Evolutionary conservation across 2,329 filamentous ascomycete species (phyloP).

Genomic region (Furcasterigmium furcatum): DNA sequence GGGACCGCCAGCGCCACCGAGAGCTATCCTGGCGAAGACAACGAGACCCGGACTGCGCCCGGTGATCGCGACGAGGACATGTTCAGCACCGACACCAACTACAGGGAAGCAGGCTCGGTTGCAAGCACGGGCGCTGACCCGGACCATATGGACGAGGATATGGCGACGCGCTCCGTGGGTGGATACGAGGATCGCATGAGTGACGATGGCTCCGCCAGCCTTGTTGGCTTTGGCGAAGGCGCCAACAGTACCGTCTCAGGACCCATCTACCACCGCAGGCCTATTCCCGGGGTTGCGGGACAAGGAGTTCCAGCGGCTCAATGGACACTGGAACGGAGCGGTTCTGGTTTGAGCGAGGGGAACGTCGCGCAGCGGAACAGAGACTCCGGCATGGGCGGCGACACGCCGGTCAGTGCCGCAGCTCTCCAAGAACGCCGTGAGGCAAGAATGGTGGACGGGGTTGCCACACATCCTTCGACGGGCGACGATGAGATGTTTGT

Average conservation of each 20-base stretch:
- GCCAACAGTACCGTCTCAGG: conserved; percentile 82
- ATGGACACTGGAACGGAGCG: conserved; percentile 47
- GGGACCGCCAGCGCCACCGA: conserved; percentile 87
- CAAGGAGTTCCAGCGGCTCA: conserved; percentile 15
- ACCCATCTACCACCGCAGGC: conserved; percentile 61
- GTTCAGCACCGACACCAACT: conserved; percentile 65
- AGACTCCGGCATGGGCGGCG: conserved; percentile 22
- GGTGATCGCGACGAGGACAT: conserved; percentile 65
- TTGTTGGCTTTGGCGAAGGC: conserved; percentile 91
- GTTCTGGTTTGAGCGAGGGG: conserved; percentile 49
- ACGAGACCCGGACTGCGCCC: conserved; percentile 41
- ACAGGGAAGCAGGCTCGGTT: conserved; percentile 54
- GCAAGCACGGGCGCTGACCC: conserved; percentile 47
- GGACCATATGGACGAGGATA: conserved; percentile 52
- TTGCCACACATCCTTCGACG: conserved; percentile 49
- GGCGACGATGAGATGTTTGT: conserved; percentile 54
- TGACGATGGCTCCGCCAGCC: conserved; percentile 77
- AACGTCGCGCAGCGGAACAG: conserved; percentile 26
- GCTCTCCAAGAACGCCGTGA: conserved; percentile 52
- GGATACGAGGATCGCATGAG: conserved; percentile 71
- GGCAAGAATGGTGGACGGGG: conserved; percentile 64
- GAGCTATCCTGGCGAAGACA: conserved; percentile 58
- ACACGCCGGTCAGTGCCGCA: conserved; percentile 43
- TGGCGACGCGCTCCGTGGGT: conserved; percentile 39
- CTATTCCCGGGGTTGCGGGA: conserved; percentile 29